Conservation (phyloP, 495 filamentous ascomycete genomes). For the Cercophora sp. region DNA sequence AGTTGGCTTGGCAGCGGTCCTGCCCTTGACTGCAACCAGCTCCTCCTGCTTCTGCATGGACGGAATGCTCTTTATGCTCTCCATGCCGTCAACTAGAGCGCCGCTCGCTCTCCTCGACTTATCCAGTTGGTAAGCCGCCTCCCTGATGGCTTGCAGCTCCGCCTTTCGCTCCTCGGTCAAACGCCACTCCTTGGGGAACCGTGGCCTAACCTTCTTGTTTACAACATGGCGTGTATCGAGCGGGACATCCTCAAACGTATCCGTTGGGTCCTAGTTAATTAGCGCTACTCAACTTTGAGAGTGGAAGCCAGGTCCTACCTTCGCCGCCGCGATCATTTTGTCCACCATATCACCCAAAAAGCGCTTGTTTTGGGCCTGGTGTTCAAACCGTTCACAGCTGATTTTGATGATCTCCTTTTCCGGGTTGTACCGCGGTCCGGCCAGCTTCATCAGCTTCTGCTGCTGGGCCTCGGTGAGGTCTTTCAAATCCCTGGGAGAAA, state of each 20-base stretch:
- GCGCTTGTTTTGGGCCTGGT: slow-evolving; percentile 91
- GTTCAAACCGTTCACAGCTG: slow-evolving; percentile 82
- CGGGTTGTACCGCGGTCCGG: slow-evolving; percentile 87
- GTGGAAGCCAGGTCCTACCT: slow-evolving; percentile 43
- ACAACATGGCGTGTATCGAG: slow-evolving; percentile 86
- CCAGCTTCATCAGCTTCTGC: slow-evolving; percentile 80
- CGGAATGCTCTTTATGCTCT: slow-evolving; percentile 51
- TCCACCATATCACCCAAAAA: slow-evolving; percentile 78
- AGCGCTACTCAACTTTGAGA: not conserved
- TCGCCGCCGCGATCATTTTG: slow-evolving; percentile 68
- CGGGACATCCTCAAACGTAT: slow-evolving; percentile 84
- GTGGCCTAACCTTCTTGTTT: slow-evolving; percentile 58
- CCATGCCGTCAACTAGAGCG: slow-evolving; percentile 51
- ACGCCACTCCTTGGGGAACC: slow-evolving; percentile 78
- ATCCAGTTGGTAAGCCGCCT: slow-evolving; percentile 46
- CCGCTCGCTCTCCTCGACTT: slow-evolving; percentile 42
- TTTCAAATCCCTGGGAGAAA: slow-evolving; percentile 62
- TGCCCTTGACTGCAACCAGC: too few species aligned
- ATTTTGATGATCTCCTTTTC: slow-evolving; percentile 80
- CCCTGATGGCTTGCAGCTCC: slow-evolving; percentile 57
- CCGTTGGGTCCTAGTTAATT: slow-evolving; percentile 54
- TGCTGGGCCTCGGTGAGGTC: slow-evolving; percentile 61
- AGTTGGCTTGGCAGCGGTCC: too few species aligned
- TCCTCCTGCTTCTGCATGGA: too few species aligned
- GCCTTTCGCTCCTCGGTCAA: slow-evolving; percentile 65